A percentile compares a stretch with the other conserved stretches of the same genome.
These are phyloP conservation scores for Musa balbisiana DNA, from an alignment of 202 grass and related monocot species.

Conservation along the genomic window DNA sequence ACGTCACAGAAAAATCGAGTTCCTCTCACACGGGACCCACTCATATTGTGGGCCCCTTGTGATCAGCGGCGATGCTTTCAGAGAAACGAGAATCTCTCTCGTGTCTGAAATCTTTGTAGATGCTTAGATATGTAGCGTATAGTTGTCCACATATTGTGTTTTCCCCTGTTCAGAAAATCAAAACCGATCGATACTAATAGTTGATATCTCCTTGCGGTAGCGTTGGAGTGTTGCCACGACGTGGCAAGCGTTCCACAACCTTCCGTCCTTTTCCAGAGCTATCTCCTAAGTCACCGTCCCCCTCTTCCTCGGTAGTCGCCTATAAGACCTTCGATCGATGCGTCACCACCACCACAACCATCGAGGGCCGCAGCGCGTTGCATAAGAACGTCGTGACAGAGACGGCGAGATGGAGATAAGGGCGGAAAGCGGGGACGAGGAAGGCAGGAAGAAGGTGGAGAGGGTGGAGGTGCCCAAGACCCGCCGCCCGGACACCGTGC, in stretches of 20 bases:
- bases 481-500: conserved; percentile 31
- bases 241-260: conserved; percentile 33
- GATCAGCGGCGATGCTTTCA: too few relatives aligned
- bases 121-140: too few relatives aligned
- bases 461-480: conserved; percentile 39
- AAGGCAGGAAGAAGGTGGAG: conserved; percentile 45
- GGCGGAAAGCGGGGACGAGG: conserved; percentile 53
- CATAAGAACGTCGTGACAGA: background rate
- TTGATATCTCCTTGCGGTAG: too few relatives aligned
- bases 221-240: background rate
- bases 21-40: too few relatives aligned
- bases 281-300: background rate
- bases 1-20: too few relatives aligned
- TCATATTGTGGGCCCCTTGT: too few relatives aligned
- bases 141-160: too few relatives aligned
- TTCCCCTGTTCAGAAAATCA: too few relatives aligned
- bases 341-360: background rate
- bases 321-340: background rate
- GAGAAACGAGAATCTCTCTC: too few relatives aligned
- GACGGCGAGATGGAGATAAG: conserved; percentile 30
- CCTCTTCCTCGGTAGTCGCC: background rate
- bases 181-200: too few relatives aligned
- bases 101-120: too few relatives aligned
- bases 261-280: conserved; percentile 33
- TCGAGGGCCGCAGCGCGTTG: background rate